Conservation (phyloP, 306 rosid species). For the Trifolium fragiferum region DNA sequence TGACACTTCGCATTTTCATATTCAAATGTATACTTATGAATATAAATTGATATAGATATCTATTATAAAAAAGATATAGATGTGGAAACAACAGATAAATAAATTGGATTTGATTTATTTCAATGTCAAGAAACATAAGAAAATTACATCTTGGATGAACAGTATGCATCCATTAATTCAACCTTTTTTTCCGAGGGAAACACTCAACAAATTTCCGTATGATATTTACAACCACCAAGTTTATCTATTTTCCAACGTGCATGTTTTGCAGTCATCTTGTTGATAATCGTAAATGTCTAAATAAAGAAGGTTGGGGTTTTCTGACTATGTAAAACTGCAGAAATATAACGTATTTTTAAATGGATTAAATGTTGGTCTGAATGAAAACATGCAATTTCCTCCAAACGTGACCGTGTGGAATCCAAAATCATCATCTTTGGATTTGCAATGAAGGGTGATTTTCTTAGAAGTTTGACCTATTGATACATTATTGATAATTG, state of each 20-base stretch:
- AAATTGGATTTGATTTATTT: not conserved
- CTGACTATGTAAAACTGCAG: not conserved
- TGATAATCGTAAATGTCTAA: not conserved
- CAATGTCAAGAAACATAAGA: not conserved
- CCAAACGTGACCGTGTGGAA: not conserved
- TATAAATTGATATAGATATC: too few relatives aligned
- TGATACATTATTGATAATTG: not conserved
- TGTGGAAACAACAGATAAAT: not conserved
- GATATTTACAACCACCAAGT: not conserved
- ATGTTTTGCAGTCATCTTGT: not conserved
- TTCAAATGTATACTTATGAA: too few relatives aligned
- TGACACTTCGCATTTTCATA: too few relatives aligned
- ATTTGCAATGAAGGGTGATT: not conserved
- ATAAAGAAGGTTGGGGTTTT: not conserved
- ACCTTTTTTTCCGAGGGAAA: too few relatives aligned
- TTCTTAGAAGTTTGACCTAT: not conserved
- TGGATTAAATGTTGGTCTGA: not conserved
- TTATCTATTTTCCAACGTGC: not conserved
- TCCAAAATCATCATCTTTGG: not conserved
- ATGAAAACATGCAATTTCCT: not conserved
- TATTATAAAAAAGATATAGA: not conserved
- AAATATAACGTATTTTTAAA: not conserved
- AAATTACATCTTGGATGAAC: too few relatives aligned
- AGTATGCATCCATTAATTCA: not conserved
- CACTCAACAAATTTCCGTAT: not conserved